Base-by-base conservation (phyloP, 306 rosid species). In the Pterocarpus santalinus region DNA sequence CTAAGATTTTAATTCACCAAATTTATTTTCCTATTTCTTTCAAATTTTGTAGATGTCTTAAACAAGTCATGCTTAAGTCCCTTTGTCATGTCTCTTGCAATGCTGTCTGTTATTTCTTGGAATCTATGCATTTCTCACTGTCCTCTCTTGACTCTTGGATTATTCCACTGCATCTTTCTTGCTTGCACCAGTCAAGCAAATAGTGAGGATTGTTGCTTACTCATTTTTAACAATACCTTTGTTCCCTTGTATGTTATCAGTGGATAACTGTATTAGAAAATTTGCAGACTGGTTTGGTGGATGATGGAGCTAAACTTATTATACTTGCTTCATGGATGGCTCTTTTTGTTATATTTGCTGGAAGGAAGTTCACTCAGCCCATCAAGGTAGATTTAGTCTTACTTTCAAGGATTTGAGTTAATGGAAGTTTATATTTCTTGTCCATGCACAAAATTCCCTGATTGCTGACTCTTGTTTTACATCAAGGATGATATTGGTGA, bases 401-500 rank as follows among this genome's bases (percentile, higher is more conserved):
- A 28, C 22, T 67, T 72, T 22, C 22, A 7, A n/a, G 7, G 55
- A 62, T 81, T 81, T 56, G 66, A 73, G 28, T 16, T 55, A 57
- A 35, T 43, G 46, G 22, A 55, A 38, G 66, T 75, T 44, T 13
- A 60, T 65, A 39, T 57, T 57, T 44, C 51, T 8, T 14, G 32
- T 47, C 30, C 44, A 41, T 12, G 3, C 69, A 46, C 76, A 57
- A 56, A 63, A 55, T n/a, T 64, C 57, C 68, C 28, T 84, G 65
- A 84, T 68, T 16, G 56, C 53, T 74, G 77, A 67, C 62, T 76
- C 13, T 3, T 78, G 62, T 62, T 61, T 80, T 30, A 46, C 77
- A 80, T 83, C 53, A 46, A 93, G 97, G 99, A 91, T 87, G 99
- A 95, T 85, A 91, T 91, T 12, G 97, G 99, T 5, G 99, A 95